Evolutionary conservation across 2,329 filamentous ascomycete species (phyloP).

Genomic region (Paracorniculantispora psalliotae): DNA sequence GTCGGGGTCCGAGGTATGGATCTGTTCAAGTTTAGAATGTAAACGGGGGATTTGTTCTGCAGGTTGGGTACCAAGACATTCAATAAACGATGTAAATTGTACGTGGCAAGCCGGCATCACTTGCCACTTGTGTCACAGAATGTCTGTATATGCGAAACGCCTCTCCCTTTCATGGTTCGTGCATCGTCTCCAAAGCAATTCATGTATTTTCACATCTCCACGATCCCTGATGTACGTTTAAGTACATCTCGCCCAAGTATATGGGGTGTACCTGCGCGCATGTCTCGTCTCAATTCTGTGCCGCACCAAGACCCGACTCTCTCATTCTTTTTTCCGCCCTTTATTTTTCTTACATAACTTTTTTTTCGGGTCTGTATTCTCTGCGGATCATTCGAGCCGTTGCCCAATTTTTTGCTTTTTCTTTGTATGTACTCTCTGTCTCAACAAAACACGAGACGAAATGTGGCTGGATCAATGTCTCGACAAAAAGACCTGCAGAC

Average conservation of each 20-base stretch:
- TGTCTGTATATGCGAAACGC: not conserved
- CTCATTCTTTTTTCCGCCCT: not conserved
- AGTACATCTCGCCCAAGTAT: no score
- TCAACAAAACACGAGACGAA: not conserved
- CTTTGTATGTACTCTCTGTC: not conserved
- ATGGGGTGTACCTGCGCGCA: no score
- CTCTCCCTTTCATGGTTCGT: not conserved
- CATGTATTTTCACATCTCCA: no score
- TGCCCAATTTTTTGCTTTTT: not conserved
- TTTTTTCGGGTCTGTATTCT: not conserved
- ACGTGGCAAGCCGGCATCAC: no score
- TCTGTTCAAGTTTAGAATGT: slow-evolving; percentile 59
- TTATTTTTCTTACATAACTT: not conserved
- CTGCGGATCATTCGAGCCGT: not conserved
- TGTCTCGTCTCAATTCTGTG: no score
- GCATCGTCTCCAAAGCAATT: not conserved
- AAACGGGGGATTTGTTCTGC: not conserved
- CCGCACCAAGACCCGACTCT: not conserved
- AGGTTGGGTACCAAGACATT: no score
- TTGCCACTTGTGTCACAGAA: no score
- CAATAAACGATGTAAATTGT: no score
- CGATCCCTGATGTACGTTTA: no score
- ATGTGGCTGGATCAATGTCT: not conserved
- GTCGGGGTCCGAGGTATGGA: slow-evolving; percentile 65
- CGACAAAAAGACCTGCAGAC: not conserved